Conservation (phyloP, 2,329 filamentous ascomycete species). For the Huntiella moniliformis region DNA sequence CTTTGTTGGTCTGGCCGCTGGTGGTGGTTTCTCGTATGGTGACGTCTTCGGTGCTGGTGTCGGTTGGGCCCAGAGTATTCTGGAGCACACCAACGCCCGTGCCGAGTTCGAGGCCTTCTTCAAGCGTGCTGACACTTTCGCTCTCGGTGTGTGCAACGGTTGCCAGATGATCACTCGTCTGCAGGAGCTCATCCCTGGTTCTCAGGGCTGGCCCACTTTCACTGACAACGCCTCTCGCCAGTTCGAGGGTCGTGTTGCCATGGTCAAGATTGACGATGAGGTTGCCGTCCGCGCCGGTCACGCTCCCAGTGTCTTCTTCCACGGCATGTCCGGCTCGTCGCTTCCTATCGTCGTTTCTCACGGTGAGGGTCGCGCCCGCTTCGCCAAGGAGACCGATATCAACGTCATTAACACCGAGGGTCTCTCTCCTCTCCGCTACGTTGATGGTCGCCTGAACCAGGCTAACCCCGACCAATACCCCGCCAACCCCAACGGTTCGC, state of each 20-base stretch:
- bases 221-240: conserved; percentile 70
- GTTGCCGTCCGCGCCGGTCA: conserved; percentile 15
- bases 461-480: conserved; percentile 67
- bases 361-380: conserved; percentile 70
- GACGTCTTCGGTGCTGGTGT: conserved; percentile 76
- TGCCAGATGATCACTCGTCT: conserved; percentile 78
- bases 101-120: conserved; percentile 74
- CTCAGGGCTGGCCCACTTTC: conserved; percentile 68
- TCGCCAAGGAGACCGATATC: conserved; percentile 39
- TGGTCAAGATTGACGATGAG: conserved; percentile 46
- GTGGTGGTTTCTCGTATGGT: conserved; percentile 85
- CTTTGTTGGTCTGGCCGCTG: conserved; percentile 82
- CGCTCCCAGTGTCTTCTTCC: conserved; percentile 61
- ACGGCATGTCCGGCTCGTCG: conserved; percentile 66
- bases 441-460: conserved; percentile 52
- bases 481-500: conserved; percentile 71
- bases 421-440: conserved; percentile 61
- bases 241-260: conserved; percentile 73
- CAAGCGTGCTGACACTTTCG: conserved; percentile 70
- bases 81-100: conserved; percentile 61
- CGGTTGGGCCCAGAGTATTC: conserved; percentile 87
- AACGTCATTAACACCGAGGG: conserved; percentile 21
- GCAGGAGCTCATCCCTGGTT: conserved; percentile 72
- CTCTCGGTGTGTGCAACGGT: conserved; percentile 89
- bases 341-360: conserved; percentile 80